A percentile compares a stretch with the other conserved stretches of the same genome.
Evolutionary conservation across 768 basidiomycete species (phyloP).

Genomic region (Trametes cingulata): DNA sequence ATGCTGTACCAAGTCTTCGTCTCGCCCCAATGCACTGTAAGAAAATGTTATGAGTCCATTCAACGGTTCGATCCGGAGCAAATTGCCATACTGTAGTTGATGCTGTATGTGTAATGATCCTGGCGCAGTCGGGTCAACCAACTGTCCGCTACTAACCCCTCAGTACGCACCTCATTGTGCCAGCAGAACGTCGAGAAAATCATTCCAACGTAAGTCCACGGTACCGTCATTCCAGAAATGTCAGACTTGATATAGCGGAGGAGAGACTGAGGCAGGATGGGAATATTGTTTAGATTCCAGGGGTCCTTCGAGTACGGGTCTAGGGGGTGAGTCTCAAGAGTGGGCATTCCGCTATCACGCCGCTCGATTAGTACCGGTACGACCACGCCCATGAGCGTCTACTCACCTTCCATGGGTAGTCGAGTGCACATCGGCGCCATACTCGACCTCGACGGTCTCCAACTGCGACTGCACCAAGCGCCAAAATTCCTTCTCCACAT

Average conservation of each 20-base stretch:
- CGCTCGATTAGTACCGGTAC: background rate
- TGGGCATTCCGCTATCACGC: slow-evolving; percentile 82
- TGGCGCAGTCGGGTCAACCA: slow-evolving; percentile 35
- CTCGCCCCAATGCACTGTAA: slow-evolving; percentile 95
- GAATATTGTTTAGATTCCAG: slow-evolving; percentile 98
- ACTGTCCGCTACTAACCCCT: slow-evolving; percentile 10
- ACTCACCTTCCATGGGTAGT: slow-evolving; percentile 93
- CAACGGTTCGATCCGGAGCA: background rate
- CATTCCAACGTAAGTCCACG: slow-evolving; percentile 99
- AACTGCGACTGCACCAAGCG: slow-evolving; percentile 84
- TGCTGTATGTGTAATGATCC: slow-evolving; percentile 98
- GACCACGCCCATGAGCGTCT: slow-evolving; percentile 6
- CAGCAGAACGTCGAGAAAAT: slow-evolving; percentile 99
- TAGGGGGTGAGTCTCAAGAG: slow-evolving; percentile 89
- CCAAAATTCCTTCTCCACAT: slow-evolving; percentile 97
- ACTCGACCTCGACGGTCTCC: slow-evolving; percentile 97
- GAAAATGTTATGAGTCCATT: slow-evolving; percentile 8
- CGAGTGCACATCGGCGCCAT: slow-evolving; percentile 98
- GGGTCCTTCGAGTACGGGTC: slow-evolving; percentile 86
- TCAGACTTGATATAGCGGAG: slow-evolving; percentile 98
- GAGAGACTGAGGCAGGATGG: slow-evolving; percentile 89
- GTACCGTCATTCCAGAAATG: slow-evolving; percentile 99
- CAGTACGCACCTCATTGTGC: slow-evolving; percentile 86
- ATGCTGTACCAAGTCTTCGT: slow-evolving; percentile 99
- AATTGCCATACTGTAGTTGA: slow-evolving; percentile 78